These are phyloP conservation scores for Clarireedia monteithiana DNA, from an alignment of 2,329 filamentous ascomycete species.

Conservation along the genomic window DNA sequence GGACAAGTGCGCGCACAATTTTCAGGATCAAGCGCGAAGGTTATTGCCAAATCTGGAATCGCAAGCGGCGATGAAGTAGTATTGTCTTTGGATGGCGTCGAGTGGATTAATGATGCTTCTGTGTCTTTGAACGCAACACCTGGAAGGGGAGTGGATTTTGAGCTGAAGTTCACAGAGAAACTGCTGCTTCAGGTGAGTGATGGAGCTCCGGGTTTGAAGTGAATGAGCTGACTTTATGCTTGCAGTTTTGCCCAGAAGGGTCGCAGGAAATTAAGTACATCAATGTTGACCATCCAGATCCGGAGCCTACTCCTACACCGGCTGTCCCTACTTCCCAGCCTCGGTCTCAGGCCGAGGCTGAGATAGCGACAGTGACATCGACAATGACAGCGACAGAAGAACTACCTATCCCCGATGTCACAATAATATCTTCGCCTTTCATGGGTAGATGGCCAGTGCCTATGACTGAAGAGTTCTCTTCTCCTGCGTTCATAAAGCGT, in stretches of 20 bases:
- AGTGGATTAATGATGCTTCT: slow-evolving; percentile 40
- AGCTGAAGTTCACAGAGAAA: slow-evolving; percentile 46
- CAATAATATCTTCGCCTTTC: slow-evolving; percentile 14
- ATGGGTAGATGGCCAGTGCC: slow-evolving; percentile 30
- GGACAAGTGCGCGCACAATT: slow-evolving; percentile 80
- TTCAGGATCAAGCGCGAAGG: slow-evolving; percentile 59
- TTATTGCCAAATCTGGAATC: slow-evolving; percentile 57
- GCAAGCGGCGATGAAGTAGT: slow-evolving; percentile 72
- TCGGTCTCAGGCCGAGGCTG: no score
- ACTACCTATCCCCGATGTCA: slow-evolving; percentile 16
- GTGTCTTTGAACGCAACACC: slow-evolving; percentile 37
- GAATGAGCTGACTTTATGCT: slow-evolving; percentile 14
- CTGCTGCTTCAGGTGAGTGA: slow-evolving; percentile 39
- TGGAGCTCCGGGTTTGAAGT: not conserved
- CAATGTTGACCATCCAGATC: slow-evolving; percentile 40
- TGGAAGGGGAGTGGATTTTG: slow-evolving; percentile 48
- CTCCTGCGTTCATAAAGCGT: slow-evolving; percentile 73
- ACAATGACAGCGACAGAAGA: slow-evolving; percentile 10
- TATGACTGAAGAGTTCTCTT: slow-evolving; percentile 52
- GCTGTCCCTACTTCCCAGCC: no score
- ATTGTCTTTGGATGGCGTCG: slow-evolving; percentile 60
- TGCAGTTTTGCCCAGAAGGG: slow-evolving; percentile 41
- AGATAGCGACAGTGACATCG: slow-evolving; percentile 16
- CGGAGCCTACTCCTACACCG: slow-evolving; percentile 28
- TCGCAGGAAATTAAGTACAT: slow-evolving; percentile 42